phyloP scores from a whole-genome alignment of 2,329 filamentous ascomycete genomes.

The Beauveria sp. region DNA sequence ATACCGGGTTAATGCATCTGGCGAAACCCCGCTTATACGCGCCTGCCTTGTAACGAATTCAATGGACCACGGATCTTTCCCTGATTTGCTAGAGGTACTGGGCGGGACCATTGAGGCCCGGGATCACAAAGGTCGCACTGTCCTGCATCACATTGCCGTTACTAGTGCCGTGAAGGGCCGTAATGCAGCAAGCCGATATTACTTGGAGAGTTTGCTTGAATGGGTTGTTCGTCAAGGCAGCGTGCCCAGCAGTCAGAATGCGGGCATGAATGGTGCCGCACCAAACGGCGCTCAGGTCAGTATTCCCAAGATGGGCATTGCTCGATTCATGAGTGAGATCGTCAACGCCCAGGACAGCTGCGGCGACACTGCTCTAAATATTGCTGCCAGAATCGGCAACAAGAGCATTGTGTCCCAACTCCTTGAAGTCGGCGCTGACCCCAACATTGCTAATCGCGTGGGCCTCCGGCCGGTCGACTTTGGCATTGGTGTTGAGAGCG shows the following conservation, averaged over 20 bases:
- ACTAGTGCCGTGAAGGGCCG: conserved; percentile 93
- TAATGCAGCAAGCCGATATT: conserved; percentile 87
- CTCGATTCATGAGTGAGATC: conserved; percentile 92
- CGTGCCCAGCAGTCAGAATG: conserved; percentile 44
- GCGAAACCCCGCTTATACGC: conserved; percentile 88
- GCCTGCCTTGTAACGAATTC: conserved; percentile 92
- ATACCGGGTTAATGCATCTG: conserved; percentile 77
- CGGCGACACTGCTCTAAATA: conserved; percentile 89
- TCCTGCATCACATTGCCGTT: conserved; percentile 92
- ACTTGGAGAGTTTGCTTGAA: conserved; percentile 87
- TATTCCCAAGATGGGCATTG: conserved; percentile 70
- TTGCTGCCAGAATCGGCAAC: conserved; percentile 88
- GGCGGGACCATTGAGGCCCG: conserved; percentile 85
- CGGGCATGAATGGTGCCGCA: conserved; percentile 24
- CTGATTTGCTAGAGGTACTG: conserved; percentile 80
- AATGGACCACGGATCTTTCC: conserved; percentile 82
- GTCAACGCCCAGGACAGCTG: conserved; percentile 92
- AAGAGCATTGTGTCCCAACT: conserved; percentile 94
- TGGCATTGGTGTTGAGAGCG: conserved; percentile 67
- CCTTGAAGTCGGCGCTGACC: conserved; percentile 88
- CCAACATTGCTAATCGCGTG: conserved; percentile 83
- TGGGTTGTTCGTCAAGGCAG: conserved; percentile 87
- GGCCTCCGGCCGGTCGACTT: conserved; percentile 90
- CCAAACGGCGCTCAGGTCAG: conserved; percentile 32
- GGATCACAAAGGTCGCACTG: conserved; percentile 82